Evolutionary conservation across 345 rosid species (phyloP), one percentile per base, ranked within the genome.

Genomic region (Aurinia saxatilis): DNA sequence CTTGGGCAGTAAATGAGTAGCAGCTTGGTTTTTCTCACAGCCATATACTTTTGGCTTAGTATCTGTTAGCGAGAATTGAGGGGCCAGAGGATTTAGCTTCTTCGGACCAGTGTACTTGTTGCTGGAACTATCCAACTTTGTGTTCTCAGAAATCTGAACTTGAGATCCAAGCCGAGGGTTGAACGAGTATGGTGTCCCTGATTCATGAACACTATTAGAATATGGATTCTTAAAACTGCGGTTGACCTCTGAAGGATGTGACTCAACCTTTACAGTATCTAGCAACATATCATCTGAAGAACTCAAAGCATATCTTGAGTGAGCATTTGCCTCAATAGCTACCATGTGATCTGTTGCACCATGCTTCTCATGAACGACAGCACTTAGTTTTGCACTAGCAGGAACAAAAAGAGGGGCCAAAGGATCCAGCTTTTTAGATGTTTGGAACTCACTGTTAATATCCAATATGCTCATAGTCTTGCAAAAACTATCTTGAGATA

Each of bases 71-170:
- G 48, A 56, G 57, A 66, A 57, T 21, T 29, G 56, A 37, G 49
- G 63, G 11, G 71, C 63, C 40, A 55, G 41, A 46, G 71, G 64
- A 56, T 66, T 56, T 10, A 66, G 60, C 39, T 44, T 56, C 48
- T 37, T 42, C 16, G 1, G 5, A 30, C 42, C 53, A 41, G 14
- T 60, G 42, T 25, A 9, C 12, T 33, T 65, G 13, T 60, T 19
- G 9, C 35, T 53, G 44, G 17, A 34, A 12, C 36, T 14, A 31
- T 41, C 34, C 48, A 49, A 60, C 66, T 49, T 72, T 52, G 56
- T 60, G 57, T 47, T 54, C 65, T 67, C 66, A 50, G 65, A 49
- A 27, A 65, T 36, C 66, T 58, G 19, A 40, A 77, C 66, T 58
- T 47, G 51, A 66, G 65, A 54, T 39, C 56, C 73, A 67, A 46